Evolutionary conservation across 305 asterid species (phyloP), one percentile per base, ranked within the genome.

Genomic region (Fraxinus sp.): DNA sequence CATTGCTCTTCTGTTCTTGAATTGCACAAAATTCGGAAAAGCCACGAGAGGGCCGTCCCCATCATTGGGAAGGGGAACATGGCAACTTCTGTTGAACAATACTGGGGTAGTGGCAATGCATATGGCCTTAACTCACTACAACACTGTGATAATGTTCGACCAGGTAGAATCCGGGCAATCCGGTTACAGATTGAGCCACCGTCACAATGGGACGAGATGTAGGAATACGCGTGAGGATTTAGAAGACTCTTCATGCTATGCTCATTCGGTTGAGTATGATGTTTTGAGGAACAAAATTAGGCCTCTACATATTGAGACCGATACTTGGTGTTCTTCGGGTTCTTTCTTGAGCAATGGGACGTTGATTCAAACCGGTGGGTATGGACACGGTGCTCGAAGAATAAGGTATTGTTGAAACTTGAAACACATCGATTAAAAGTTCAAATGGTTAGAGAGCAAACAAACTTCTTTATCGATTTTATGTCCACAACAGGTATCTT

Each of bases 61-160:
- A 3, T 26, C 10, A 6, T 24, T n/a, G 2, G 46, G 82, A 4
- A 81, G 66, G 14, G 96, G 95, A 41, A 78, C 81, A 78, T 92
- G 97, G 97, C 83, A 87, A 66, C 70, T 90, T 70, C 87, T 92
- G 0, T 32, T 91, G 62, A 86, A 88, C 82, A 89, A 86, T 90
- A 83, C 91, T 20, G 97, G 97, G 0, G 90, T 91, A 6, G 93
- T 92, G 22, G 96, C 94, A 20, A 89, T 86, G 90, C 97, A 92
- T 86, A 91, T 92, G 95, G 91, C 87, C 80, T 74, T 93, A 77
- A 93, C 97, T 5, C 92, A 86, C 88, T 71, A 79, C 80, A 84
- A 89, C 85, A 91, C 93, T 9, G 92, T 93, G 26, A 28, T 93
- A 70, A 88, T 93, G 84, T 85, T 87, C 52, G 97, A 93, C 77